These are phyloP conservation scores for Sphagnum contortum DNA, from an alignment of 225 moss, liverwort and hornwort genomes.

Conservation along the genomic window DNA sequence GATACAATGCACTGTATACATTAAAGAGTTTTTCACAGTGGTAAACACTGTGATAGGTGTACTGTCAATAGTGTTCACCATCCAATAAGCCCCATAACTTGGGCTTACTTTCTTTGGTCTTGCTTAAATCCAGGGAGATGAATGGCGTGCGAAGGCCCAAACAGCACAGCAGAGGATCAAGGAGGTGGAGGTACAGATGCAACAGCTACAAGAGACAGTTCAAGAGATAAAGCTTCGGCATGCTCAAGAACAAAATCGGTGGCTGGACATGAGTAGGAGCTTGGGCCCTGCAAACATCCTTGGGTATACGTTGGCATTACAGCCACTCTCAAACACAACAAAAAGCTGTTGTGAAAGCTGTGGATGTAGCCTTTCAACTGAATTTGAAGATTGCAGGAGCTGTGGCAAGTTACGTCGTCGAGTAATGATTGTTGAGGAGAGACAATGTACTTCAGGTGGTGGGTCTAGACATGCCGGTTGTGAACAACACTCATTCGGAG, in stretches of 20 bases:
- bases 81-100: no score
- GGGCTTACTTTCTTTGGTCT: no score
- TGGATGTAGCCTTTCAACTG: conserved; percentile 12
- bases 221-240: conserved; percentile 65
- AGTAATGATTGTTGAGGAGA: no score
- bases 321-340: conserved; percentile 23
- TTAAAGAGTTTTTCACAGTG: no score
- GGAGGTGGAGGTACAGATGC: conserved; percentile 57
- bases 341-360: conserved; percentile 16
- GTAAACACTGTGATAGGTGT: no score
- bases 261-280: conserved; percentile 75
- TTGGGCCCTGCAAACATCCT: conserved; percentile 37
- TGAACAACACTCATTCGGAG: conserved; percentile 6
- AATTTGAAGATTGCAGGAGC: conserved; percentile 28
- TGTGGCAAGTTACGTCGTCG: conserved; percentile 4
- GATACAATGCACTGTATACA: no score
- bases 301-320: conserved; percentile 66
- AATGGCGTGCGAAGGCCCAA: conserved; percentile 33
- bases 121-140: conserved; percentile 32
- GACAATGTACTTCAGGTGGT: conserved; percentile 1
- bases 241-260: conserved; percentile 64
- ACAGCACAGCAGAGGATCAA: conserved; percentile 40
- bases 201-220: conserved; percentile 57
- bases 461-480: conserved; percentile 5
- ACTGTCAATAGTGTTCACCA: no score